A percentile compares a stretch with the other conserved stretches of the same genome.
Conservation (phyloP, 2,329 filamentous ascomycete species). For the Exutisphaerella laricina region DNA sequence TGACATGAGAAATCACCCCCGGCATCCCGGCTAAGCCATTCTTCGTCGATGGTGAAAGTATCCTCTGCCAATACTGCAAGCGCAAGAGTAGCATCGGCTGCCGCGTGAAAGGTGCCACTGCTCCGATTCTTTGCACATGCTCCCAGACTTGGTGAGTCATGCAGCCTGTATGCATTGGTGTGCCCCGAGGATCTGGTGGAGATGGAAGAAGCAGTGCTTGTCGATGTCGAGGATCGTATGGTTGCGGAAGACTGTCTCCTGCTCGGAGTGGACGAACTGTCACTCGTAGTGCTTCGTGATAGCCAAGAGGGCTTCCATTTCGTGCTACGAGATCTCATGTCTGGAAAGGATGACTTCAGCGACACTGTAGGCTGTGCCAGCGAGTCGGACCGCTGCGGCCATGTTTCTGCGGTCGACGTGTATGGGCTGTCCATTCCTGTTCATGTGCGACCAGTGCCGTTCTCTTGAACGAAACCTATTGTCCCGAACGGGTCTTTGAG, state of each 20-base stretch:
- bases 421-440: background rate
- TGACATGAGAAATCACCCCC: background rate
- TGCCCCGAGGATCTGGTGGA: background rate
- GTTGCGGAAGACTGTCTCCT: background rate
- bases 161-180: background rate
- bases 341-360: background rate
- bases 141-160: background rate
- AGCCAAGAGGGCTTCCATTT: conserved; percentile 8
- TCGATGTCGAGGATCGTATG: background rate
- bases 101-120: background rate
- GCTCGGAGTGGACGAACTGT: conserved; percentile 1
- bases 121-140: background rate
- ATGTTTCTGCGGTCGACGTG: background rate
- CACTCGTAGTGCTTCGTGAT: background rate
- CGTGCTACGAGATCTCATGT: conserved; percentile 1
- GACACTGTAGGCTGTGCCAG: background rate
- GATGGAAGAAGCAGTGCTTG: background rate
- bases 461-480: background rate
- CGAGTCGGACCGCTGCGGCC: conserved; percentile 1
- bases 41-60: background rate
- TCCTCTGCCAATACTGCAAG: background rate
- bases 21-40: too few relatives aligned
- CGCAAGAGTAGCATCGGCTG: background rate
- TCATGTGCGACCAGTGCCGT: background rate
- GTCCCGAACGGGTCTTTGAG: too few relatives aligned